These are phyloP conservation scores for Lentinula sp. DNA, from an alignment of 768 basidiomycete genomes.

Conservation along the genomic window DNA sequence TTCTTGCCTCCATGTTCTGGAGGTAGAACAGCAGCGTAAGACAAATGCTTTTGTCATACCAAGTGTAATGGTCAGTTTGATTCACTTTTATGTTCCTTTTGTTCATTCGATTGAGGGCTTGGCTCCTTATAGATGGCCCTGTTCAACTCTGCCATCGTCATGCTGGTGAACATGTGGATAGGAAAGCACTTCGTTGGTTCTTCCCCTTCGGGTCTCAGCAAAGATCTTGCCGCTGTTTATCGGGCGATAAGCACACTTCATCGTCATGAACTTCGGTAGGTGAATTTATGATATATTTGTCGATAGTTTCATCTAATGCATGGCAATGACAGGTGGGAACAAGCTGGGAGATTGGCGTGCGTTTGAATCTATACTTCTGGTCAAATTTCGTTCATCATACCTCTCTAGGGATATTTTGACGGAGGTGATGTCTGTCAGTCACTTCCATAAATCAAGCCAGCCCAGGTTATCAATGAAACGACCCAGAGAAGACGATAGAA, in stretches of 20 bases:
- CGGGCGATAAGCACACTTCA: not conserved
- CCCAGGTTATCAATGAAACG: not conserved
- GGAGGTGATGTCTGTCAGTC: not conserved
- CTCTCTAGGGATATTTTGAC: not conserved
- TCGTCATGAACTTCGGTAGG: not conserved
- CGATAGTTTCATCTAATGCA: not conserved
- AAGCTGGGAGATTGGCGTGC: not conserved
- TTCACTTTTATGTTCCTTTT: not conserved
- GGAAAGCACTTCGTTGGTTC: not conserved
- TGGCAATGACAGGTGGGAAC: not conserved
- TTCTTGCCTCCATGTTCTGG: not conserved
- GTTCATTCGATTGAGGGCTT: not conserved
- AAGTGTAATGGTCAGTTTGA: not conserved
- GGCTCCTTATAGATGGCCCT: not conserved
- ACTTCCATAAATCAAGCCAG: not conserved
- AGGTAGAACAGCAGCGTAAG: not conserved
- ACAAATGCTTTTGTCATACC: not conserved
- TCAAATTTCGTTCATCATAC: not conserved
- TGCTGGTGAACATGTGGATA: constrained; percentile 2
- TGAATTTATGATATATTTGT: not conserved
- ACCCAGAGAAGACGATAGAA: not conserved
- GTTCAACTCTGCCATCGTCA: not conserved
- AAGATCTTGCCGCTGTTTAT: not conserved
- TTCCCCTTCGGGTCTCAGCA: not conserved
- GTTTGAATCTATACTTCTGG: not conserved